Base-by-base conservation (phyloP, 805 yeast genomes). In the Candida suzukii region DNA sequence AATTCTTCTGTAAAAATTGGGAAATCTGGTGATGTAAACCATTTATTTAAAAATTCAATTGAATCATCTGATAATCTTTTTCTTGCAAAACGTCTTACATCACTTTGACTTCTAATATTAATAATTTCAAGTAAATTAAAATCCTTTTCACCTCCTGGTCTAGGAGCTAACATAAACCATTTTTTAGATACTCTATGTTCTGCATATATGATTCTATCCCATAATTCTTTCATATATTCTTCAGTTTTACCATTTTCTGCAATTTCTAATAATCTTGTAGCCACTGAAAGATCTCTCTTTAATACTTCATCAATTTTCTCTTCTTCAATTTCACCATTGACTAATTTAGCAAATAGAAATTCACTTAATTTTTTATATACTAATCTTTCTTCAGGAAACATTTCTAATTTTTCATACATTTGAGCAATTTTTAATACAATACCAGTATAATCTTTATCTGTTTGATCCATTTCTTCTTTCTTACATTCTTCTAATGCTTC, bases 401-500 rank as follows among this genome's bases (percentile, higher is more conserved):
- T 70, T 18, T 69, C 71, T 50, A 88, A 60, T 32, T 80, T 69
- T 53, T 87, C 95, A 56, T 78, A 85, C 88, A 88, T 83, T 53
- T 88, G 95, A 11, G 83, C 95, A 28, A 87, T 67, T 53, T 90
- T 87, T 58, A 91, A 68, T 54, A 90, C 95, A 40, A 91, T 76
- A 0, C 97, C 96, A 0, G 97, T 90, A 58, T 85, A 90, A 53
- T 85, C 91, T 53, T 87, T 93, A 42, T 78, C 69, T 26, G 83
- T 51, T 11, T 72, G 73, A 46, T 76, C 74, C 63, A 87, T 57
- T 0, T 69, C 70, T 36, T 77, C 61, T 22, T 70, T 64, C 29
- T 78, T 72, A 31, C 88, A 81, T 46, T 75, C 71, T 24, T 76
- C 69, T 22, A 88, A 63, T 0, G 95, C 95, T 47, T 82, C 81